A percentile compares a stretch with the other conserved stretches of the same genome.
phyloP scores from a whole-genome alignment of 768 basidiomycete species.

The Crucibulum laeve region DNA sequence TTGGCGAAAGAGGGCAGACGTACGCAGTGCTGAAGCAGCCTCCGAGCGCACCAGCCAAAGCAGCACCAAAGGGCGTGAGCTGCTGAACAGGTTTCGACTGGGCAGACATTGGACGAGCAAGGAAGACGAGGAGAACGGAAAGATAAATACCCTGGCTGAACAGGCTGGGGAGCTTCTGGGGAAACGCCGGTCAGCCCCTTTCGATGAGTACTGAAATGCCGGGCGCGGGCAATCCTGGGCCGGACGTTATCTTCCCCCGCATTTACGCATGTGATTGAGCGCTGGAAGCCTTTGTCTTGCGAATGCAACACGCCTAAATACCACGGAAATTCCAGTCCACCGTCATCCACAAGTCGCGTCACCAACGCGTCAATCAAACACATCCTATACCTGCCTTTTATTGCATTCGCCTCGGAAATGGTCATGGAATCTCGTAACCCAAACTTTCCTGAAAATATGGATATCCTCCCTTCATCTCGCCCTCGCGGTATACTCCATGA shows the following conservation, averaged over 20 bases:
- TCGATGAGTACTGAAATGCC: too few species aligned
- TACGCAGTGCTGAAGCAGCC: slow-evolving; percentile 93
- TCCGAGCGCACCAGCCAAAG: slow-evolving; percentile 89
- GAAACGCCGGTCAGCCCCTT: not conserved
- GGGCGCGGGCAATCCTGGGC: too few species aligned
- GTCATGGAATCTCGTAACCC: too few species aligned
- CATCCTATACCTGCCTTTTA: too few species aligned
- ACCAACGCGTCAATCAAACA: too few species aligned
- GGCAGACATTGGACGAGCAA: slow-evolving; percentile 31
- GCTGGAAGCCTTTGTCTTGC: too few species aligned
- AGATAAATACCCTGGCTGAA: slow-evolving; percentile 13
- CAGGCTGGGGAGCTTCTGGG: slow-evolving; percentile 7
- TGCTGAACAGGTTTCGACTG: slow-evolving; percentile 59
- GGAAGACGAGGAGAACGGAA: slow-evolving; percentile 7
- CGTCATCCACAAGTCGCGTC: too few species aligned
- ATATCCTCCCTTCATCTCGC: slow-evolving; percentile 23
- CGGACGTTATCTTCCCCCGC: too few species aligned
- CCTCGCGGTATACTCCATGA: slow-evolving; percentile 13
- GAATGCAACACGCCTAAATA: too few species aligned
- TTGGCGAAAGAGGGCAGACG: slow-evolving; percentile 27
- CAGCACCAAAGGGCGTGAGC: slow-evolving; percentile 84
- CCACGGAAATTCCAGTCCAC: too few species aligned
- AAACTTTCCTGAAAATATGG: slow-evolving; percentile 22
- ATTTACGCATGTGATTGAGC: too few species aligned
- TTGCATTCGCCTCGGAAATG: too few species aligned